Evolutionary conservation across 2,329 filamentous ascomycete genomes (phyloP).

Genomic region (Aspergillus sp.): DNA sequence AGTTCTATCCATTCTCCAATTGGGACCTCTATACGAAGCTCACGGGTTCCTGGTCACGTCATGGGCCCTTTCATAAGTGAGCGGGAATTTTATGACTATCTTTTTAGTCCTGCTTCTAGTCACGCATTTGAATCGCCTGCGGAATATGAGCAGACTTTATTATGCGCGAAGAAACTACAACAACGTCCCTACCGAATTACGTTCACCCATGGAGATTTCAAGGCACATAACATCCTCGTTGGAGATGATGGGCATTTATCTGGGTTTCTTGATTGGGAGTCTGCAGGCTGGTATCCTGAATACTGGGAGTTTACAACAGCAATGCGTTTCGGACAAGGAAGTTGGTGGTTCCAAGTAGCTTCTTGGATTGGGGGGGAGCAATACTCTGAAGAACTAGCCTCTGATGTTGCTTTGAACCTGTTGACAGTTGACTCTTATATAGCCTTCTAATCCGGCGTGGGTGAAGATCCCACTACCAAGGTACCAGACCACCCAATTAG

Average conservation of each 20-base stretch:
- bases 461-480: too few relatives aligned
- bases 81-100: constrained; percentile 23
- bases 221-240: constrained; percentile 11
- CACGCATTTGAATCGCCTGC: constrained; percentile 22
- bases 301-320: not conserved
- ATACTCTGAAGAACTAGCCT: constrained; percentile 15
- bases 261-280: constrained; percentile 2
- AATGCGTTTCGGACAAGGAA: not conserved
- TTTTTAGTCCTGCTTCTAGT: constrained; percentile 20
- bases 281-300: not conserved
- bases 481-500: too few relatives aligned
- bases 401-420: constrained; percentile 17
- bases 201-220: constrained; percentile 15
- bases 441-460: constrained; percentile 10
- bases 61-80: constrained; percentile 27
- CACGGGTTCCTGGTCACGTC: constrained; percentile 27
- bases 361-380: constrained; percentile 16
- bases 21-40: constrained; percentile 24
- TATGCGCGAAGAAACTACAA: constrained; percentile 11
- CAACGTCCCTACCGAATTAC: not conserved
- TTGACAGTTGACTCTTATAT: constrained; percentile 24
- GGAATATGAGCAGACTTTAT: constrained; percentile 21
- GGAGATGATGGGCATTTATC: constrained; percentile 9
- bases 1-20: constrained; percentile 26
- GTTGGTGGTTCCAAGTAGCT: constrained; percentile 10